Evolutionary conservation across 2,329 filamentous ascomycete species (phyloP).

Genomic region (Xylariaceae sp.): DNA sequence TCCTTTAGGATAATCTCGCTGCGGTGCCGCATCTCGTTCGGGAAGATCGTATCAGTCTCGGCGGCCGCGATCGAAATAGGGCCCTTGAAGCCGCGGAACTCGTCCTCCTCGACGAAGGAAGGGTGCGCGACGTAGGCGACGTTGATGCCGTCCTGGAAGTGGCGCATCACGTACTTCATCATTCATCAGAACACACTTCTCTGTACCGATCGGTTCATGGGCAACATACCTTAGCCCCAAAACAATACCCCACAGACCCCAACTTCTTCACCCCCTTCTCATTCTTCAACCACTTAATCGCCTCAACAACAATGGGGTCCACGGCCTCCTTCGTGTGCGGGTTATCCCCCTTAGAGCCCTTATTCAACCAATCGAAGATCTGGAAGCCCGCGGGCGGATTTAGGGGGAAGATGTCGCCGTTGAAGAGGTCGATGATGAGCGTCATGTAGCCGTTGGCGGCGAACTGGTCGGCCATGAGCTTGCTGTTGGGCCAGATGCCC

Average conservation of each 20-base stretch:
- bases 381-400: constrained; percentile 43
- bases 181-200: background rate
- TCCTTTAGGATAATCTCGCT: constrained; percentile 59
- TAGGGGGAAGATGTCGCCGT: constrained; percentile 56
- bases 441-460: constrained; percentile 67
- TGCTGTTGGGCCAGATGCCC: constrained; percentile 52
- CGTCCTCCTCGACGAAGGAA: constrained; percentile 63
- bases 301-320: constrained; percentile 44
- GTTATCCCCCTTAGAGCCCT: constrained; percentile 45
- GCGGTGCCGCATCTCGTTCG: constrained; percentile 56
- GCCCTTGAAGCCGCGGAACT: constrained; percentile 60
- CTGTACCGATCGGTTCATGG: background rate
- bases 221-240: constrained; percentile 59
- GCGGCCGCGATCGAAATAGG: constrained; percentile 63
- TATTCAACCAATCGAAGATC: constrained; percentile 39
- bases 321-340: constrained; percentile 42
- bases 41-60: constrained; percentile 63
- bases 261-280: constrained; percentile 53
- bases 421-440: constrained; percentile 66
- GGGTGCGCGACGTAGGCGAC: constrained; percentile 73
- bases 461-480: constrained; percentile 68
- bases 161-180: constrained; percentile 61
- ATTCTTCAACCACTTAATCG: constrained; percentile 54
- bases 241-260: constrained; percentile 67
- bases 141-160: constrained; percentile 58